Conservation (phyloP, 108 stramenopile genomes). For the Seminavis robusta region DNA sequence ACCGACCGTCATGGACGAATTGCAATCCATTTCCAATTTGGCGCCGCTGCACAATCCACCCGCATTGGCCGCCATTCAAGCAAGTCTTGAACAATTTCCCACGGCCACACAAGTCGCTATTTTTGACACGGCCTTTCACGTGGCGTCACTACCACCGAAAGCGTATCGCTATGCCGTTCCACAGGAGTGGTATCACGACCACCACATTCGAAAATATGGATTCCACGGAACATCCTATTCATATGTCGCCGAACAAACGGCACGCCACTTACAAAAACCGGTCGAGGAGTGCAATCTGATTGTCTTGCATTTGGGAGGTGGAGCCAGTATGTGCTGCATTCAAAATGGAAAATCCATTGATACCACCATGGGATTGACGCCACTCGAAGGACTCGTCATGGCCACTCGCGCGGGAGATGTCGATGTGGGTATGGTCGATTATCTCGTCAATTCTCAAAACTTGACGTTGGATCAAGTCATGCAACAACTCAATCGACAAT, state of each 20-base stretch:
- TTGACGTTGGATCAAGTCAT: slow-evolving; percentile 23
- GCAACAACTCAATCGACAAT: slow-evolving; percentile 33
- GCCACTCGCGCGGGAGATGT: slow-evolving; percentile 41
- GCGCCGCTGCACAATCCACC: slow-evolving; percentile 46
- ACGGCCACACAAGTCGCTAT: slow-evolving; percentile 33
- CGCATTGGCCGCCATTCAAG: slow-evolving; percentile 25
- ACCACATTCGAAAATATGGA: slow-evolving; percentile 38
- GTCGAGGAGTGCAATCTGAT: slow-evolving; percentile 11
- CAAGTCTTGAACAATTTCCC: slow-evolving; percentile 11
- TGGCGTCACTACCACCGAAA: slow-evolving; percentile 23
- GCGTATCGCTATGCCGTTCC: slow-evolving; percentile 44
- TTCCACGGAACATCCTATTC: slow-evolving; percentile 43
- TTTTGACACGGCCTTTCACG: slow-evolving; percentile 57
- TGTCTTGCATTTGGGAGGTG: slow-evolving; percentile 40
- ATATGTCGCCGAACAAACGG: slow-evolving; percentile 25
- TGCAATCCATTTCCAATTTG: slow-evolving; percentile 12
- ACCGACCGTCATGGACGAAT: slow-evolving; percentile 6
- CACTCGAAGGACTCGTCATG: slow-evolving; percentile 43
- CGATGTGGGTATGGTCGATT: slow-evolving; percentile 29
- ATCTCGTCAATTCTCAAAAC: slow-evolving; percentile 1
- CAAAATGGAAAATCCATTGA: slow-evolving; percentile 24
- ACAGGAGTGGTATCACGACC: slow-evolving; percentile 13
- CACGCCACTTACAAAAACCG: slow-evolving; percentile 8
- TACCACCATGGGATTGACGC: slow-evolving; percentile 51
- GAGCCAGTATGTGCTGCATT: slow-evolving; percentile 31